phyloP scores from a whole-genome alignment of 352 stramenopile genomes.

The Phytophthora idaei region DNA sequence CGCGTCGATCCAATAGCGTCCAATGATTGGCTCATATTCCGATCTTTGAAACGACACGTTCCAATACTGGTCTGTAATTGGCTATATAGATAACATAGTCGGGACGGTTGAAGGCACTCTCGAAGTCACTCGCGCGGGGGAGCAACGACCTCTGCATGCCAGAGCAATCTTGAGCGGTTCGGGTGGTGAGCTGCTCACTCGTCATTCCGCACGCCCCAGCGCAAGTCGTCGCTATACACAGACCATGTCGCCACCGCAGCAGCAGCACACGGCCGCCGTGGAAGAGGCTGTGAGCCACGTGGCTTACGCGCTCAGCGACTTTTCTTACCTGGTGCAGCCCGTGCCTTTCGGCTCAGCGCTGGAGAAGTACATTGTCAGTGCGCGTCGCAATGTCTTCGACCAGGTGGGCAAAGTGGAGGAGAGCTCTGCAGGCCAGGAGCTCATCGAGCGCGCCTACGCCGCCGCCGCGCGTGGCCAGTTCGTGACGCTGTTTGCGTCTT shows the following conservation, averaged over 20 bases:
- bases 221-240: constrained; percentile 12
- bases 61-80: constrained; percentile 3
- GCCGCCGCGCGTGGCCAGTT: constrained; percentile 78
- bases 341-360: constrained; percentile 68
- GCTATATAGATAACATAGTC: constrained; percentile 5
- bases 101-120: not conserved
- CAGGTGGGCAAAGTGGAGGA: constrained; percentile 70
- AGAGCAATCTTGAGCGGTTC: constrained; percentile 25
- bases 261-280: constrained; percentile 43
- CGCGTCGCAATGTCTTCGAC: constrained; percentile 81
- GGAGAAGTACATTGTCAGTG: constrained; percentile 73
- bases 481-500: constrained; percentile 91
- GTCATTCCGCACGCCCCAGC: constrained; percentile 30
- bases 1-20: constrained; percentile 11
- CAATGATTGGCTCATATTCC: constrained; percentile 14
- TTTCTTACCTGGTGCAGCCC: constrained; percentile 71
- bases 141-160: constrained; percentile 3
- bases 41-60: constrained; percentile 7
- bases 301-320: constrained; percentile 79
- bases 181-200: constrained; percentile 31
- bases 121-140: constrained; percentile 9
- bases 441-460: constrained; percentile 70
- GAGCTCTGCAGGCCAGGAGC: constrained; percentile 53
- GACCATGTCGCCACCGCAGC: constrained; percentile 24
- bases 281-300: constrained; percentile 83